These are phyloP conservation scores for Tubosaeta brunneosetosa DNA, from an alignment of 768 basidiomycete genomes.

Conservation along the genomic window DNA sequence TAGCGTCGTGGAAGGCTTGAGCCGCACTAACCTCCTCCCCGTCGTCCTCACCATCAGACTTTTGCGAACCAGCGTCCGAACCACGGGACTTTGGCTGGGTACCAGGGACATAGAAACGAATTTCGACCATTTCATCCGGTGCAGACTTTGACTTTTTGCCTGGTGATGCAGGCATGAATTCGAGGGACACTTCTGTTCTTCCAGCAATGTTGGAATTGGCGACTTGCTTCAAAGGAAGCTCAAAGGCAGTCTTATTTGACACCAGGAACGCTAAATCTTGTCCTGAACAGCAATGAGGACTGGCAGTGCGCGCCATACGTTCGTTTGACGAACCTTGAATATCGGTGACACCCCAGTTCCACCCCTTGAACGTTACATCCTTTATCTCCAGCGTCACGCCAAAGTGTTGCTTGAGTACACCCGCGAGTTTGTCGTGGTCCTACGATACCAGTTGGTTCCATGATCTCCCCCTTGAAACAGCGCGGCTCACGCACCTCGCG, in stretches of 20 bases:
- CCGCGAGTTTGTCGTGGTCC: conserved; percentile 87
- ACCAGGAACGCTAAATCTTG: conserved; percentile 90
- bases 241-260: conserved; percentile 83
- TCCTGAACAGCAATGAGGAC: conserved; percentile 42
- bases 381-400: conserved; percentile 77
- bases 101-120: conserved; percentile 94
- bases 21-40: conserved; percentile 85
- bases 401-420: conserved; percentile 83
- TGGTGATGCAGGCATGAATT: conserved; percentile 60
- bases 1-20: conserved; percentile 91
- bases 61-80: conserved; percentile 71
- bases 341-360: conserved; percentile 98
- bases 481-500: conserved; percentile 57
- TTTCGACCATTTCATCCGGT: conserved; percentile 89
- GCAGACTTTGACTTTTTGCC: conserved; percentile 39
- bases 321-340: conserved; percentile 68
- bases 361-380: conserved; percentile 88
- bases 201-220: conserved; percentile 98
- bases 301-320: not conserved
- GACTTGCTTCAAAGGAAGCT: conserved; percentile 79
- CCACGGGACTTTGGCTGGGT: conserved; percentile 55
- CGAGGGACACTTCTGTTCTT: conserved; percentile 97
- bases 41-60: conserved; percentile 65
- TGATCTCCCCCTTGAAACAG: not conserved
- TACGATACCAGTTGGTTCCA: conserved; percentile 25